Evolutionary conservation across 345 rosid genomes (phyloP).

Genomic region (Gossypioides kirkii): DNA sequence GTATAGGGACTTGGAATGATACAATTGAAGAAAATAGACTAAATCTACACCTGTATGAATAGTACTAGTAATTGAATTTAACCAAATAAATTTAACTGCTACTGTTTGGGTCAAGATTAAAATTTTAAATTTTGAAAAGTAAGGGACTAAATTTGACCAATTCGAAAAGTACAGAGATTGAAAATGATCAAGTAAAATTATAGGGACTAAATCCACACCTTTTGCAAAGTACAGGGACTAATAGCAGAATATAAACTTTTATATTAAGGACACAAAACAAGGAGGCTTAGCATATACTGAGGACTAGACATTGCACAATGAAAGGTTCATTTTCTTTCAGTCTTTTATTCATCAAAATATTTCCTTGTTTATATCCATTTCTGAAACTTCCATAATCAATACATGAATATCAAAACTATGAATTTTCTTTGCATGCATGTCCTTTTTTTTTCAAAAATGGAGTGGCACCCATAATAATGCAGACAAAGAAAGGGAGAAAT

Average conservation of each 20-base stretch:
- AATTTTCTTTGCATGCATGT: background rate
- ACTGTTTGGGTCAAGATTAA: too few relatives aligned
- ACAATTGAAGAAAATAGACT: too few relatives aligned
- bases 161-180: too few relatives aligned
- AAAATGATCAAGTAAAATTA: too few relatives aligned
- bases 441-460: background rate
- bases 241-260: background rate
- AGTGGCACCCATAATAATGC: background rate
- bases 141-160: too few relatives aligned
- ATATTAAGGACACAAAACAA: background rate
- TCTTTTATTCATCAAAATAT: background rate
- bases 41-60: too few relatives aligned
- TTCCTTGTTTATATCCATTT: background rate
- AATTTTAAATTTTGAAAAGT: too few relatives aligned
- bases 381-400: slow-evolving; percentile 3
- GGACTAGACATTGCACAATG: background rate
- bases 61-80: too few relatives aligned
- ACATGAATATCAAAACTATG: background rate
- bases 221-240: too few relatives aligned
- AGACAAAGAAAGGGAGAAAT: background rate
- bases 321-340: background rate
- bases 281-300: background rate
- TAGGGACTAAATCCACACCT: too few relatives aligned
- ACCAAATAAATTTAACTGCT: too few relatives aligned
- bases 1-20: too few relatives aligned